phyloP scores from a whole-genome alignment of 495 filamentous ascomycete genomes.

The Neurospora discreta region DNA sequence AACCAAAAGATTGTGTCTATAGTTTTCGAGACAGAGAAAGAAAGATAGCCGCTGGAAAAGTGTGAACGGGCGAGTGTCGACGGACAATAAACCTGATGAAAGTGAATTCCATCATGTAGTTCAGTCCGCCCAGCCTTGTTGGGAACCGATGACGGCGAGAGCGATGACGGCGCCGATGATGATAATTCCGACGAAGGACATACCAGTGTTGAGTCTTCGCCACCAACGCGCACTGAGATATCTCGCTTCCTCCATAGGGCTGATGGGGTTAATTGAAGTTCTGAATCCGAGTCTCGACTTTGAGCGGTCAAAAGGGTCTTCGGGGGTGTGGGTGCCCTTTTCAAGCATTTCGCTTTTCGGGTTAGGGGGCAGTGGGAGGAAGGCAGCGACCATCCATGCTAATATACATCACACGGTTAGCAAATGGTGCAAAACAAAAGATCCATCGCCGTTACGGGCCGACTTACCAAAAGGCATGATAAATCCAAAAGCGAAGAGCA shows the following conservation, averaged over 20 bases:
- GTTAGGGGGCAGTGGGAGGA: conserved; percentile 63
- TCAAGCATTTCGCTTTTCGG: conserved; percentile 36
- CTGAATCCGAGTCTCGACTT: conserved; percentile 31
- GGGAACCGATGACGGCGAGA: conserved; percentile 46
- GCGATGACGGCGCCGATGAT: conserved; percentile 66
- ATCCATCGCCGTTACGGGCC: background rate
- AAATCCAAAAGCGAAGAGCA: conserved; percentile 83
- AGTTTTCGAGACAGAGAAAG: background rate
- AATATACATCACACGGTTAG: conserved; percentile 3
- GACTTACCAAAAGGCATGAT: conserved; percentile 66
- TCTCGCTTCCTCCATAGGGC: conserved; percentile 43
- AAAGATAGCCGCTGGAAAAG: background rate
- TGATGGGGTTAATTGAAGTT: conserved; percentile 13
- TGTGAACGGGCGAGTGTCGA: background rate
- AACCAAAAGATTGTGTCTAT: background rate
- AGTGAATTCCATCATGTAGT: background rate
- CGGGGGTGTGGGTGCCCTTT: conserved; percentile 11
- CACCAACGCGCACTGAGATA: conserved; percentile 87
- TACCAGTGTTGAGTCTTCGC: conserved; percentile 79
- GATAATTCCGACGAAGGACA: conserved; percentile 68
- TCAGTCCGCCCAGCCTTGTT: conserved; percentile 24
- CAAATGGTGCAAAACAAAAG: background rate
- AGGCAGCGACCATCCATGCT: conserved; percentile 80
- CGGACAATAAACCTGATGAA: background rate
- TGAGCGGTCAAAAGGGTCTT: conserved; percentile 18